These are phyloP conservation scores for Herpetomonas muscarum DNA, from an alignment of 208 protist species.

Conservation along the genomic window DNA sequence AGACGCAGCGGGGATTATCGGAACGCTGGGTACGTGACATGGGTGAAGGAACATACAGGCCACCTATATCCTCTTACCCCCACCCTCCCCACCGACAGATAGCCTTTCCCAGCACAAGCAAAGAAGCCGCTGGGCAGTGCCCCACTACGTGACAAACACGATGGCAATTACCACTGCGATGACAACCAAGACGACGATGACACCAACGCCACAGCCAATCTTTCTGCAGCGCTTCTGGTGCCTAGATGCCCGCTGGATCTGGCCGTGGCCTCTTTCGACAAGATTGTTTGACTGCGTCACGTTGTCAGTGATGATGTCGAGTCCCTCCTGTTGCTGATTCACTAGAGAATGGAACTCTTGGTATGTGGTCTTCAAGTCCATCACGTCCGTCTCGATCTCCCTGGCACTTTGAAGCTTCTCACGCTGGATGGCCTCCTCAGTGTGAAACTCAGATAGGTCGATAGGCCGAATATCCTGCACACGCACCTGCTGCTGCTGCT, in stretches of 20 bases:
- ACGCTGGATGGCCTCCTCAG: slow-evolving; percentile 66
- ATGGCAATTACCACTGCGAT: slow-evolving; percentile 55
- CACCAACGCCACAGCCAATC: slow-evolving; percentile 46
- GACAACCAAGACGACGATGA: slow-evolving; percentile 50
- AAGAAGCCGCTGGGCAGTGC: background rate
- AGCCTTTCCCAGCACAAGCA: background rate
- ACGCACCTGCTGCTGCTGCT: slow-evolving; percentile 21
- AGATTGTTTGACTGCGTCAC: slow-evolving; percentile 48
- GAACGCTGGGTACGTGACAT: too few relatives aligned
- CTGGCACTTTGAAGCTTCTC: slow-evolving; percentile 62
- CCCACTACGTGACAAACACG: slow-evolving; percentile 16
- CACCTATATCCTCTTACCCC: too few relatives aligned
- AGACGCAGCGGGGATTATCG: too few relatives aligned
- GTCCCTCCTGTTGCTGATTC: slow-evolving; percentile 56
- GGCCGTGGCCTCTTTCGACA: slow-evolving; percentile 47
- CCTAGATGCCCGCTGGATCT: slow-evolving; percentile 51
- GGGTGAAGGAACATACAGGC: too few relatives aligned
- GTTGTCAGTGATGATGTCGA: slow-evolving; percentile 52
- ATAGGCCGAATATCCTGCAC: slow-evolving; percentile 41
- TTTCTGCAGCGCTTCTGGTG: slow-evolving; percentile 59
- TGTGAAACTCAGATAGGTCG: slow-evolving; percentile 60
- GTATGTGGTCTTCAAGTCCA: slow-evolving; percentile 67
- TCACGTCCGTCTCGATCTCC: slow-evolving; percentile 73
- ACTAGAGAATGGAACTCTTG: slow-evolving; percentile 73
- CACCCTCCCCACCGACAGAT: too few relatives aligned